These are phyloP conservation scores for Pachyrhizus erosus DNA, from an alignment of 306 rosid species.

Conservation along the genomic window DNA sequence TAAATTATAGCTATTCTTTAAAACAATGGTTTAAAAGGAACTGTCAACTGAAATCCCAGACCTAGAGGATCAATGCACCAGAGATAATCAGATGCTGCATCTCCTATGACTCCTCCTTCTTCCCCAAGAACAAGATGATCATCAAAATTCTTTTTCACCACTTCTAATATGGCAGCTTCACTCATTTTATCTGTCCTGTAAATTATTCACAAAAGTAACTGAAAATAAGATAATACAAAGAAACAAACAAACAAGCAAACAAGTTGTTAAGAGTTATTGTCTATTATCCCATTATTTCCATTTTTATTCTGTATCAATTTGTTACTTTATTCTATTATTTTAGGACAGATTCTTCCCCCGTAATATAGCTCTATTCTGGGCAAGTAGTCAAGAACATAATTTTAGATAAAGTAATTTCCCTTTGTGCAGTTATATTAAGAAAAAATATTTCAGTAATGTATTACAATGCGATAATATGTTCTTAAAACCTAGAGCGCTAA, in stretches of 20 bases:
- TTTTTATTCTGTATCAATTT: not conserved
- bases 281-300: not conserved
- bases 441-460: not conserved
- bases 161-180: slow-evolving; percentile 83
- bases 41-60: slow-evolving; percentile 46
- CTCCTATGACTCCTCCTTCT: slow-evolving; percentile 97
- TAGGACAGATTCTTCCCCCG: not conserved
- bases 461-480: not conserved
- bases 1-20: not conserved
- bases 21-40: slow-evolving; percentile 17
- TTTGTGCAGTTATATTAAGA: not conserved
- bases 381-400: not conserved
- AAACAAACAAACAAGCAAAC: slow-evolving; percentile 13
- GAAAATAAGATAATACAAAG: slow-evolving; percentile 22
- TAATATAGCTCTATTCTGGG: not conserved
- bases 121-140: slow-evolving; percentile 97
- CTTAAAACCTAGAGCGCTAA: not conserved
- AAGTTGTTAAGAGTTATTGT: not conserved
- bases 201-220: slow-evolving; percentile 37
- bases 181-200: slow-evolving; percentile 96
- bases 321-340: not conserved
- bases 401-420: not conserved
- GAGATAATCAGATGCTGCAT: slow-evolving; percentile 86
- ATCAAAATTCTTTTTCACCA: slow-evolving; percentile 69
- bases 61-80: slow-evolving; percentile 99